A percentile compares a stretch with the other conserved stretches of the same genome.
Conservation (phyloP, 441 rosid genomes). For the Adansonia rubrostipa region DNA sequence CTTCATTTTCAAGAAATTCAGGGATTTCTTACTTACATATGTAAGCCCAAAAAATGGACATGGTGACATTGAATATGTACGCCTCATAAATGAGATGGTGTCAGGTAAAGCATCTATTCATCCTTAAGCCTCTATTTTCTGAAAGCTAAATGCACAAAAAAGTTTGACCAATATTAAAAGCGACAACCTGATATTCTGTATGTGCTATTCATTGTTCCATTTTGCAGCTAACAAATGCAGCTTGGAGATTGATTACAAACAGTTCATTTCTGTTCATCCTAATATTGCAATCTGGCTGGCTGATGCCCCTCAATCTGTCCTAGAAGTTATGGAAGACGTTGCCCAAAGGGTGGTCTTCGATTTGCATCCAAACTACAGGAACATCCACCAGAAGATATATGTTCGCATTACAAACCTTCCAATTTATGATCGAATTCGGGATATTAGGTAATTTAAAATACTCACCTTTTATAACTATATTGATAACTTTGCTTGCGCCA, state of each 20-base stretch:
- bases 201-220: neutral
- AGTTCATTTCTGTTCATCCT: slow-evolving; percentile 87
- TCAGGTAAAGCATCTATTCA: slow-evolving; percentile 57
- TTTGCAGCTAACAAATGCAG: slow-evolving; percentile 90
- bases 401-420: slow-evolving; percentile 88
- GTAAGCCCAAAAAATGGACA: slow-evolving; percentile 70
- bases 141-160: neutral
- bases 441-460: slow-evolving; percentile 64
- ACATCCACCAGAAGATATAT: slow-evolving; percentile 83
- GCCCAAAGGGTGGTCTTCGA: slow-evolving; percentile 76
- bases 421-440: slow-evolving; percentile 93
- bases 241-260: slow-evolving; percentile 91
- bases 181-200: neutral
- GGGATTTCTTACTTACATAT: slow-evolving; percentile 82
- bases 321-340: slow-evolving; percentile 98
- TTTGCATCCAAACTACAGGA: slow-evolving; percentile 86
- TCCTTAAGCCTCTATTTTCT: neutral
- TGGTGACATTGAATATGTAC: slow-evolving; percentile 77
- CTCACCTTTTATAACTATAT: neutral
- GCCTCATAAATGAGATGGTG: slow-evolving; percentile 86
- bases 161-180: neutral
- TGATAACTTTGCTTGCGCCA: neutral
- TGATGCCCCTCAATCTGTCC: slow-evolving; percentile 97
- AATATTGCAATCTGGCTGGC: slow-evolving; percentile 98
- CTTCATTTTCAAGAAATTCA: slow-evolving; percentile 87